phyloP scores from a whole-genome alignment of 1,139 yeast genomes.

The Nakaseomyces nivariensis region DNA sequence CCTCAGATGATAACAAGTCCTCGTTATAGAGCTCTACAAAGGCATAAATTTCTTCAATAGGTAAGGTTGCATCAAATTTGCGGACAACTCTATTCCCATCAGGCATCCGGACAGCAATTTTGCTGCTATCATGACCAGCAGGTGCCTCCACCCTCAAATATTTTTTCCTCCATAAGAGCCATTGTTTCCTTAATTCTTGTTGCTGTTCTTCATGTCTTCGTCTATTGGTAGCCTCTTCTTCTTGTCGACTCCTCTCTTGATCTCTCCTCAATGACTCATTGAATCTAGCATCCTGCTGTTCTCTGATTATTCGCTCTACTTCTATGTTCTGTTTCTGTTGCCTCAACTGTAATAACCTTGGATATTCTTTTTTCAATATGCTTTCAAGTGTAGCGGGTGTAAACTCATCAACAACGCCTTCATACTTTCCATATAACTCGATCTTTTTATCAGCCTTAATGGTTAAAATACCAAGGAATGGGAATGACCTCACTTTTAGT shows the following conservation, averaged over 20 bases:
- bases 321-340: conserved; percentile 54
- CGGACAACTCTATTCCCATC: conserved; percentile 42
- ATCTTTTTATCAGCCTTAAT: conserved; percentile 46
- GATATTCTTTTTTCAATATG: conserved; percentile 46
- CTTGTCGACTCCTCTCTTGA: conserved; percentile 29
- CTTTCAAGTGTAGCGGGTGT: conserved; percentile 31
- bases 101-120: conserved; percentile 50
- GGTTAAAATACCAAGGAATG: conserved; percentile 64
- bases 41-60: conserved; percentile 49
- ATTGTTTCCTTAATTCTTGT: conserved; percentile 27
- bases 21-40: conserved; percentile 40
- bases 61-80: conserved; percentile 38
- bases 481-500: conserved; percentile 64
- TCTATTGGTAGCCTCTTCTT: conserved; percentile 24
- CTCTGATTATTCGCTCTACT: conserved; percentile 48
- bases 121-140: conserved; percentile 30
- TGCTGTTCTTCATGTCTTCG: conserved; percentile 12
- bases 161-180: conserved; percentile 41
- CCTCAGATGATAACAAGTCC: conserved; percentile 29
- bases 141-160: conserved; percentile 32
- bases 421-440: conserved; percentile 57
- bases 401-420: conserved; percentile 39
- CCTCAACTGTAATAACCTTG: conserved; percentile 48
- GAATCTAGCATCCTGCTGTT: conserved; percentile 73
- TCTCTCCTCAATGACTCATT: conserved; percentile 48